These are phyloP conservation scores for Fulvia fulva DNA, from an alignment of 2,329 filamentous ascomycete species.

Conservation along the genomic window DNA sequence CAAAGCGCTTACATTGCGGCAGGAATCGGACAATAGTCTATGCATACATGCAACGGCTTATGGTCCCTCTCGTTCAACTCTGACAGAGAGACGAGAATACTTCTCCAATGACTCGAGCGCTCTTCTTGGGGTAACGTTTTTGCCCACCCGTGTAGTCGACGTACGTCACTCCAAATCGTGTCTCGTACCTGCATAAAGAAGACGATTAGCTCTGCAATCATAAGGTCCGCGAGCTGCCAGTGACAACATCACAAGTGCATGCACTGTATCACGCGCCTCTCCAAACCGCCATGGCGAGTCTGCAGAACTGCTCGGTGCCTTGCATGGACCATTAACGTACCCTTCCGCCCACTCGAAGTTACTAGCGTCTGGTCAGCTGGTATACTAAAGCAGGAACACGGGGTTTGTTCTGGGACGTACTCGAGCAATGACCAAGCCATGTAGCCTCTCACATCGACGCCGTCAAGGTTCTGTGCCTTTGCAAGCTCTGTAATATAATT, in stretches of 20 bases:
- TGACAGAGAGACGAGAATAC: slow-evolving; percentile 16
- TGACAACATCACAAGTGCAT: not conserved
- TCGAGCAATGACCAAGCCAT: slow-evolving; percentile 74
- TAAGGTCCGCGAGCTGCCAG: not conserved
- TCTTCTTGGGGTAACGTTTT: slow-evolving; percentile 80
- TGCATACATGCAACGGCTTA: not conserved
- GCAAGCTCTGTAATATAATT: slow-evolving; percentile 75
- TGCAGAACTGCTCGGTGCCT: not conserved
- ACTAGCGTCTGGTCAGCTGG: slow-evolving; percentile 34
- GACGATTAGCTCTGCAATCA: not conserved
- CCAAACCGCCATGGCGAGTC: not conserved
- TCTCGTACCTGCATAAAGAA: slow-evolving; percentile 43
- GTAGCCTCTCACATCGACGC: slow-evolving; percentile 75
- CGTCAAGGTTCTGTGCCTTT: slow-evolving; percentile 65
- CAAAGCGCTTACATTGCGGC: not conserved
- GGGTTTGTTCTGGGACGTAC: slow-evolving; percentile 43
- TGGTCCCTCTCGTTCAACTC: not conserved
- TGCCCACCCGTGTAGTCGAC: slow-evolving; percentile 76
- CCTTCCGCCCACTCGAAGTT: slow-evolving; percentile 86
- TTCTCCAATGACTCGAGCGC: slow-evolving; percentile 60
- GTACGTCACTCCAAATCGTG: slow-evolving; percentile 76
- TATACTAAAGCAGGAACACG: slow-evolving; percentile 7
- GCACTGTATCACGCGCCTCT: too few species aligned
- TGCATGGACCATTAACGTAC: not conserved
- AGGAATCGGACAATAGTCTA: not conserved